phyloP scores from a whole-genome alignment of 2,329 filamentous ascomycete species.

The Epichloe hybrida region DNA sequence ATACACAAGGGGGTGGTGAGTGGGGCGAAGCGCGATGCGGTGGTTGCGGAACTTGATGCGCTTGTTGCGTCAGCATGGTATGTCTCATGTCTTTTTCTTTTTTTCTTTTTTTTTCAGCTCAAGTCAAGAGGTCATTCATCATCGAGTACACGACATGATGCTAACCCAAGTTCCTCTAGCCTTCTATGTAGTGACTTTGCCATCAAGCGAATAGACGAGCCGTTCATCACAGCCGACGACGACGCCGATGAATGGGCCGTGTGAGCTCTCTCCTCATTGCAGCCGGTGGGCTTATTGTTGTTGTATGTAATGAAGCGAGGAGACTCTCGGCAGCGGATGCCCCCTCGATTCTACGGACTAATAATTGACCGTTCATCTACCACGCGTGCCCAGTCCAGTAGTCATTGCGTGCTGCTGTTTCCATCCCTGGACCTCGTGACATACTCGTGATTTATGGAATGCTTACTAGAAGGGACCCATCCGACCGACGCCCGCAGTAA shows the following conservation, averaged over 20 bases:
- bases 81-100: constrained; percentile 14
- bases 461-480: too few species aligned
- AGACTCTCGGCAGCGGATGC: too few species aligned
- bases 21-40: constrained; percentile 61
- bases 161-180: constrained; percentile 30
- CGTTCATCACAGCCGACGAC: constrained; percentile 66
- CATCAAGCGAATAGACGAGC: constrained; percentile 87
- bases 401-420: too few species aligned
- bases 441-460: too few species aligned
- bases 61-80: constrained; percentile 83
- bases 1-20: constrained; percentile 63
- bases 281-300: too few species aligned
- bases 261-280: constrained; percentile 15
- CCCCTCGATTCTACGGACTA: too few species aligned
- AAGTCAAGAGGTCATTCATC: too few species aligned
- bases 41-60: constrained; percentile 81
- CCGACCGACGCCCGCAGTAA: background rate
- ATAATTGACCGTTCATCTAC: too few species aligned
- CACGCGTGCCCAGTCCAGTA: too few species aligned
- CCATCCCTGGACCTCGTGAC: too few species aligned
- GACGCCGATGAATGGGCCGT: constrained; percentile 69
- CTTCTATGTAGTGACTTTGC: constrained; percentile 91
- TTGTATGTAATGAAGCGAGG: too few species aligned
- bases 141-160: too few species aligned
- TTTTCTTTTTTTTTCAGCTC: background rate